Evolutionary conservation across 1,284 basidiomycete species (phyloP), one percentile per base, ranked within the genome.

Genomic region (Cryptococcus sp.): DNA sequence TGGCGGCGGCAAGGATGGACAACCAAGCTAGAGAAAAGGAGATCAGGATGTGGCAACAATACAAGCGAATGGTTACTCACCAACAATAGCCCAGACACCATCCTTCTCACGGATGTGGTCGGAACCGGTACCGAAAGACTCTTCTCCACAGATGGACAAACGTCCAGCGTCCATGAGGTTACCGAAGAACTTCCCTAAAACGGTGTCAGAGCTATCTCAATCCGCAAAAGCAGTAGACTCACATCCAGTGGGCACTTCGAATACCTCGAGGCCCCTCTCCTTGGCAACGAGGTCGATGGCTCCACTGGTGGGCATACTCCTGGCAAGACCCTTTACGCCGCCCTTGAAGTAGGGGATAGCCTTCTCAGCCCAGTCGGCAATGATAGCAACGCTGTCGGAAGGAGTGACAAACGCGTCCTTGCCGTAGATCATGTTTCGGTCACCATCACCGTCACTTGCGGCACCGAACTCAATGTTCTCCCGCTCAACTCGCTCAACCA

Each of bases 21-120:
- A 99, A 81, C 95, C 95, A 99, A 1, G 95, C 95, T 92, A 61
- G 2, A 27, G 10, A 15, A 47, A 3, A n/a, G 6, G 31, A 10
- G 2, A 13, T 11, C 40, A 23, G 31, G 16, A 19, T 16, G n/a
- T 31, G 17, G 61, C 35, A 27, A 22, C 23, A n/a, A 15, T 44
- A 35, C 31, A 13, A 8, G 15, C 15, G 19, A 15, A 35, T 39
- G 45, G 20, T 53, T 35, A 77, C 79, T 73, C 69, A 91, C 91
- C 91, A 50, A 98, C 84, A 61, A 99, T 84, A 59, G 96, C 95
- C 95, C 95, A 99, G 46, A 99, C 82, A 69, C 95, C 95, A 74
- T 99, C 95, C 85, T 99, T 99, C 83, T 99, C 95, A 65, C 95
- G 90, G 70, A 99, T 96, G 81, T 99, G 95, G 81, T 99, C 95